phyloP scores from a whole-genome alignment of 2,329 filamentous ascomycete species.

The Onygena corvina region DNA sequence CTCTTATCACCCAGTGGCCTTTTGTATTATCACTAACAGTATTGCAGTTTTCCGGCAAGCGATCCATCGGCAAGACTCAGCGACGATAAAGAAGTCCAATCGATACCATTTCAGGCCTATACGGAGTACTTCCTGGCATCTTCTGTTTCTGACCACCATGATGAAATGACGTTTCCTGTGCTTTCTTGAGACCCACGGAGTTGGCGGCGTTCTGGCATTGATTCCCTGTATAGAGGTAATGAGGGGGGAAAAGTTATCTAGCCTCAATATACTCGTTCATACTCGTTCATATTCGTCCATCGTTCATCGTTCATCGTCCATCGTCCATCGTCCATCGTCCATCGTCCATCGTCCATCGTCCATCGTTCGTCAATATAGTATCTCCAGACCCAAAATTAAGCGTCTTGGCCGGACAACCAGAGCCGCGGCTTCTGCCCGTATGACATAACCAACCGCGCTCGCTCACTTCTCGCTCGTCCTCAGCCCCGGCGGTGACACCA shows the following conservation, averaged over 20 bases:
- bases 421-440: not conserved
- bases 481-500: not conserved
- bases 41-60: conserved; percentile 69
- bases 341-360: no score
- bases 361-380: no score
- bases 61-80: conserved; percentile 76
- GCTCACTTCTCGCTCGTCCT: not conserved
- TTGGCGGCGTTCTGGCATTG: conserved; percentile 2
- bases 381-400: not conserved
- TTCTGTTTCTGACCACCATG: conserved; percentile 1
- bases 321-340: no score
- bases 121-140: not conserved
- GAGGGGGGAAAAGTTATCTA: conserved; percentile 3
- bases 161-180: conserved; percentile 4
- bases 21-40: conserved; percentile 17
- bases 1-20: conserved; percentile 5
- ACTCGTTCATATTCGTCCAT: no score
- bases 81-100: conserved; percentile 24
- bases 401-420: not conserved
- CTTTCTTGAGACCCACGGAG: not conserved
- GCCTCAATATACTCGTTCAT: no score
- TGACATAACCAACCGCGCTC: not conserved
- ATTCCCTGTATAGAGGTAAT: not conserved
- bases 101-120: conserved; percentile 3
- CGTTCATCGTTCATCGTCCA: no score